Evolutionary conservation across 306 rosid species (phyloP).

Genomic region (Sindora glabra): DNA sequence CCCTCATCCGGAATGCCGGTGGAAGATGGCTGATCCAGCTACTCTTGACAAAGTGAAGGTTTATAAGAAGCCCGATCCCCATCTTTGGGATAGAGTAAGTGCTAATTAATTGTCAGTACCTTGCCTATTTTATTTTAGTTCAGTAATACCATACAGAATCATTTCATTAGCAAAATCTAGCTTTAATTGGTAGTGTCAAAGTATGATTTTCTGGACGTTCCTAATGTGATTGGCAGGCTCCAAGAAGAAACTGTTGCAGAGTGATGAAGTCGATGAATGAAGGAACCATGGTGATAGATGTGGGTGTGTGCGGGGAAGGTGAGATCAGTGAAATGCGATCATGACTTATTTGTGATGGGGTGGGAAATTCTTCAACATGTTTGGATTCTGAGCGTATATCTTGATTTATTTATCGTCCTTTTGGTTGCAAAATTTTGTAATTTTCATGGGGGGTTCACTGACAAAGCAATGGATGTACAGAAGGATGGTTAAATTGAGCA

Average conservation of each 20-base stretch:
- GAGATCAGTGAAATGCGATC: constrained; percentile 53
- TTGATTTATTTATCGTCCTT: too few species aligned
- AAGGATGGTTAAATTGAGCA: too few species aligned
- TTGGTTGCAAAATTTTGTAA: too few species aligned
- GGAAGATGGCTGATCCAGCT: constrained; percentile 77
- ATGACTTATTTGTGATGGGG: too few species aligned
- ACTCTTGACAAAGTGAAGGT: constrained; percentile 42
- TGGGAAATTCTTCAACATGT: too few species aligned
- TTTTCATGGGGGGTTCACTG: too few species aligned
- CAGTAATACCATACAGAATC: neutral
- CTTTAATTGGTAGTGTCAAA: too few species aligned
- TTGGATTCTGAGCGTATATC: too few species aligned
- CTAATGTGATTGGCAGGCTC: constrained; percentile 50
- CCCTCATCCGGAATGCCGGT: constrained; percentile 62
- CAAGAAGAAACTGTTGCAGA: constrained; percentile 91
- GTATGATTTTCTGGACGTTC: too few species aligned
- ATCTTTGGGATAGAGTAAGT: constrained; percentile 88
- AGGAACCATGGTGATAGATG: constrained; percentile 59
- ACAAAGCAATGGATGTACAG: too few species aligned
- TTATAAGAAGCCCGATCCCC: constrained; percentile 65
- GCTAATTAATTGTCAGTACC: neutral
- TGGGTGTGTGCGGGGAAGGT: constrained; percentile 65
- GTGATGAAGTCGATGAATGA: constrained; percentile 46
- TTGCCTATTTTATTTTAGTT: neutral
- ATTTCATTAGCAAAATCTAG: too few species aligned